Conservation (phyloP, 78 protist species). For the Dictyostelium brefeldianum region DNA sequence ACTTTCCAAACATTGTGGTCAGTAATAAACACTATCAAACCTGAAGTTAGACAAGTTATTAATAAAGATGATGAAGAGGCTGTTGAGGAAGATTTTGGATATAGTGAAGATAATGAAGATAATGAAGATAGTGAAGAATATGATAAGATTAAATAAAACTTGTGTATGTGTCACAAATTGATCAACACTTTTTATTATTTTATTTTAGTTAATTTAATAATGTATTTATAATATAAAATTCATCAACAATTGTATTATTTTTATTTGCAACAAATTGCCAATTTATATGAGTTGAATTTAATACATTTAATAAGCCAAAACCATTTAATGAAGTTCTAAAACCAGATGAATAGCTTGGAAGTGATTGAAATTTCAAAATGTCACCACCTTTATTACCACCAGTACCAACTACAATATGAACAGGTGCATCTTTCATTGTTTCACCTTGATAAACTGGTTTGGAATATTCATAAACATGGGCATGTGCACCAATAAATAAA, state of each 20-base stretch:
- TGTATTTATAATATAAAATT: not conserved
- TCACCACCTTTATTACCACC: slow-evolving; percentile 52
- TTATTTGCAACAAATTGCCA: slow-evolving; percentile 40
- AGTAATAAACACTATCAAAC: too few species aligned
- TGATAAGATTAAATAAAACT: too few species aligned
- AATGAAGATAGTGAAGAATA: too few species aligned
- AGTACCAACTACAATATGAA: slow-evolving; percentile 51
- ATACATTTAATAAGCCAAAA: slow-evolving; percentile 11
- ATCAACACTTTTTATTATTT: too few species aligned
- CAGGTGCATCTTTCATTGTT: slow-evolving; percentile 12
- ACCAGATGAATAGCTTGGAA: slow-evolving; percentile 31
- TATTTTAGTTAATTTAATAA: too few species aligned
- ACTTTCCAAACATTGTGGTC: too few species aligned
- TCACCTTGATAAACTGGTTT: slow-evolving; percentile 25
- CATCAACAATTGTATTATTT: not conserved
- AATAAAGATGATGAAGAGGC: too few species aligned
- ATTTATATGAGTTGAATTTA: slow-evolving; percentile 1
- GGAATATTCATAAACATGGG: slow-evolving; percentile 41
- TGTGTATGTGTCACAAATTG: too few species aligned
- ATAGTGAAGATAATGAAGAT: too few species aligned
- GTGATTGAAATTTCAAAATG: not conserved
- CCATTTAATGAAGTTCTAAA: slow-evolving; percentile 7
- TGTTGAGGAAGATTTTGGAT: too few species aligned
- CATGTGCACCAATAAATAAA: slow-evolving; percentile 49
- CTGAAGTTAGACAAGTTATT: too few species aligned